phyloP scores from a whole-genome alignment of 148 eudicot species.

The Dianthus caryophyllus region DNA sequence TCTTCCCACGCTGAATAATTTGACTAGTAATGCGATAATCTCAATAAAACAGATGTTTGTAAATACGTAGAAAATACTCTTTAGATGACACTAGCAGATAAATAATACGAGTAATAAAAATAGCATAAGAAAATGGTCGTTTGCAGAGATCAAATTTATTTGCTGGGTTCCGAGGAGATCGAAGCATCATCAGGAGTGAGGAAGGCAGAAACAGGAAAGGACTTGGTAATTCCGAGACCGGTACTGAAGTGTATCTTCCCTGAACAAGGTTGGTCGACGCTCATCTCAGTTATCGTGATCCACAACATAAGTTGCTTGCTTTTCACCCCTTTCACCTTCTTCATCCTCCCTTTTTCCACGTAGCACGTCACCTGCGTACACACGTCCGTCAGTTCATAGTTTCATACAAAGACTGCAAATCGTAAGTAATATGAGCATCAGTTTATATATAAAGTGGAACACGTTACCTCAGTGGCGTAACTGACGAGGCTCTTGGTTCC shows the following conservation, averaged over 20 bases:
- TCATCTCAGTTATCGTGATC: conserved; percentile 78
- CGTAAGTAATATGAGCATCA: no score
- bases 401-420: no score
- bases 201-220: conserved; percentile 63
- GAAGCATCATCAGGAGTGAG: conserved; percentile 64
- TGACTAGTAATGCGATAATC: no score
- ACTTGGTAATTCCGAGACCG: conserved; percentile 57
- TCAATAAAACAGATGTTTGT: no score
- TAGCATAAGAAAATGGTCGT: not conserved
- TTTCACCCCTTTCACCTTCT: conserved; percentile 78
- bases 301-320: conserved; percentile 69
- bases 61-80: no score
- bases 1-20: no score
- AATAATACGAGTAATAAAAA: not conserved
- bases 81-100: no score
- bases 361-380: conserved; percentile 64
- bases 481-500: conserved; percentile 49
- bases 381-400: no score
- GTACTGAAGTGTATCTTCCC: conserved; percentile 63
- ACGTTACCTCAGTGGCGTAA: conserved; percentile 68
- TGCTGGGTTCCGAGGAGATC: conserved; percentile 26
- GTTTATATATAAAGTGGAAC: conserved; percentile 7
- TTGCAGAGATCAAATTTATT: no score
- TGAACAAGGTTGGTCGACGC: conserved; percentile 36
- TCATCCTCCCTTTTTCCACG: conserved; percentile 66